Percentiles rank a stretch among this genome's conserved stretches.
Evolutionary conservation across 768 basidiomycete species (phyloP).

Genomic region (Serendipita vermifera): DNA sequence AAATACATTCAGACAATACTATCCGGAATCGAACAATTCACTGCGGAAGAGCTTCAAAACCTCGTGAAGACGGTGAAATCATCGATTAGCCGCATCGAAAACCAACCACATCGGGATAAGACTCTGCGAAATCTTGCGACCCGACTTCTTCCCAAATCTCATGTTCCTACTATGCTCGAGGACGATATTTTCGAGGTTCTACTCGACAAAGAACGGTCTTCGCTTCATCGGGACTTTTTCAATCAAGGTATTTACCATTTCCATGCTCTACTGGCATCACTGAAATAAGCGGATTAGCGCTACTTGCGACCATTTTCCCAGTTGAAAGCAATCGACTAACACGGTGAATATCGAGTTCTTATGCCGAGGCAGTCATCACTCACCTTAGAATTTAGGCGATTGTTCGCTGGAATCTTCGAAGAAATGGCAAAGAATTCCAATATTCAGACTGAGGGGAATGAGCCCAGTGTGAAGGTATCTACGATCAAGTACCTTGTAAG

Average conservation of each 20-base stretch:
- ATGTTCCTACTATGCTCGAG: not conserved
- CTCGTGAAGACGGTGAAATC: not conserved
- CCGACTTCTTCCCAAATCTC: not conserved
- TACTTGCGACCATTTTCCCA: not conserved
- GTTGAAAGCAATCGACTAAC: not conserved
- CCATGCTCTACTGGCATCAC: not conserved
- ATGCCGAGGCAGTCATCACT: not conserved
- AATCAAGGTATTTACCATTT: not conserved
- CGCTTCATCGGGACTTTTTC: not conserved
- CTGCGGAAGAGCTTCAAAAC: not conserved
- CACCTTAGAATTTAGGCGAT: not conserved
- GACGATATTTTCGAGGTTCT: constrained; percentile 8
- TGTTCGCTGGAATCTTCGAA: not conserved
- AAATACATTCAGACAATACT: too few relatives aligned
- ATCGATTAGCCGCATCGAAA: not conserved
- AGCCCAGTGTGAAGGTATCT: not conserved
- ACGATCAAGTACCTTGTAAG: constrained; percentile 1
- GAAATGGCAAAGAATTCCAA: not conserved
- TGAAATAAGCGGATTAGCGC: not conserved
- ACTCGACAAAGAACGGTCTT: not conserved
- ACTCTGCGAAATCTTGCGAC: not conserved
- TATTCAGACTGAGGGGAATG: not conserved
- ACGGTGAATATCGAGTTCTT: not conserved
- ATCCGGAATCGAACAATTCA: too few relatives aligned
- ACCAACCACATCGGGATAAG: not conserved